Evolutionary conservation across 164 flowering plant species (phyloP).

Genomic region (grape (Vitis vinifera)): ASM3070453v1 NC_081823.1:7044001-7044500

Average conservation of each 20-base stretch:
- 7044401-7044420: background rate
- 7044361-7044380: conserved; percentile 83
- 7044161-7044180: background rate
- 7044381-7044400: background rate
- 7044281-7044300: conserved; percentile 84
- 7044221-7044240: conserved; percentile 2
- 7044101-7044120: background rate
- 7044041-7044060: too few species aligned
- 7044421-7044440: too few species aligned
- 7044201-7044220: background rate
- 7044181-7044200: background rate
- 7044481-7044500: too few species aligned
- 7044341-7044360: conserved; percentile 95
- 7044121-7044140: background rate
- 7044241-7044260: conserved; percentile 6
- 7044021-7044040: too few species aligned
- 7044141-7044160: background rate
- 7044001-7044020: too few species aligned
- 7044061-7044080: too few species aligned
- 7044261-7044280: conserved; percentile 53
- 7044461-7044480: too few species aligned
- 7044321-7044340: conserved; percentile 72
- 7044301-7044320: conserved; percentile 84
- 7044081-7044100: background rate
- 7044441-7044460: too few species aligned